Percentiles rank a stretch among this genome's conserved stretches.
phyloP scores from a whole-genome alignment of 2,329 filamentous ascomycete genomes.

The Sporothrix sp. region DNA sequence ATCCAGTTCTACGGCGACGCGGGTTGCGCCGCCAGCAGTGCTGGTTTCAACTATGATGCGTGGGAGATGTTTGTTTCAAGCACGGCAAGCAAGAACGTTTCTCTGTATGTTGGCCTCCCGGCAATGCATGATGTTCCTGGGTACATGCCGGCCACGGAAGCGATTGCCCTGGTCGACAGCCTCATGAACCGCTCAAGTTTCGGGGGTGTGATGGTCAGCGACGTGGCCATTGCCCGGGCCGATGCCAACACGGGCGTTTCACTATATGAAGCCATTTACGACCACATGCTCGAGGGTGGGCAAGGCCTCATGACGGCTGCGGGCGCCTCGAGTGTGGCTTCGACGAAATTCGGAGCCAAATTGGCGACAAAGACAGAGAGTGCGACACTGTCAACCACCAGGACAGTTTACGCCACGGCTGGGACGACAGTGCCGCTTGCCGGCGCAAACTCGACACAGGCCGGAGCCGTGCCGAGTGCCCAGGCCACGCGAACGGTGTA shows the following conservation, averaged over 20 bases:
- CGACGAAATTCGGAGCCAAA: background rate
- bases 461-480: background rate
- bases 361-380: background rate
- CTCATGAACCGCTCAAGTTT: background rate
- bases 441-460: background rate
- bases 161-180: background rate
- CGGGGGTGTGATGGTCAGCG: slow-evolving; percentile 6
- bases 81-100: background rate
- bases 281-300: background rate
- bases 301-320: background rate
- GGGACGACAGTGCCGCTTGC: background rate
- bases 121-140: background rate
- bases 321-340: background rate
- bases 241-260: background rate
- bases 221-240: background rate
- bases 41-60: slow-evolving; percentile 2
- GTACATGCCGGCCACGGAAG: background rate
- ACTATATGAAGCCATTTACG: background rate
- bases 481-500: background rate
- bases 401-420: background rate
- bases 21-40: background rate
- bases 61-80: background rate
- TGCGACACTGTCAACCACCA: background rate
- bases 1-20: slow-evolving; percentile 8
- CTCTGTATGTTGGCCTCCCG: slow-evolving; percentile 6